Base-by-base conservation (phyloP, 495 filamentous ascomycete genomes). In the Xylaria cubensis region DNA sequence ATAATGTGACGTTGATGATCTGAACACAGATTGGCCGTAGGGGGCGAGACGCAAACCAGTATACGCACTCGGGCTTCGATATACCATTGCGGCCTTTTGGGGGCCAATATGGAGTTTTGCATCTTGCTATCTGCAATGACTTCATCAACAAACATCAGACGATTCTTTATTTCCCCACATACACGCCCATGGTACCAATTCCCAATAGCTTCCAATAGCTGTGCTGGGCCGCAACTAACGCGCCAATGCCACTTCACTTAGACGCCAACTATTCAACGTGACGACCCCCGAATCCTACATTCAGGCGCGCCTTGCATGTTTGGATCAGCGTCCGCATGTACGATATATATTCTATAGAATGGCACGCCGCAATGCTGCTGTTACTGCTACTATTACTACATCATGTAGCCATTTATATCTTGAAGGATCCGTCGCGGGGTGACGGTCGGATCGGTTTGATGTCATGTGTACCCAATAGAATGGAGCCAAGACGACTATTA, bases 391-490 rank as follows among this genome's bases (percentile, higher is more conserved):
- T 46, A 46, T 13, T 46, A 10, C 39, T 41, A 26, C 65, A 8
- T 53, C 29, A 9, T 26, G 46, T 56, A 42, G 65, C 65, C 50
- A 55, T 67, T 67, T 67, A 53, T 67, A 67, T 67, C 65, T n/a
- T 36, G 32, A 13, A 39, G 48, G 48, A 56, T 34, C 65, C 19
- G 36, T 24, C 41, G 63, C 42, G 41, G 42, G 63, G 48, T 51
- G 50, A 34, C 34, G 50, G 64, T 3, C 12, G 34, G 61, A 64
- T 39, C 3, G 29, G 39, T 39, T 41, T 29, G 58, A 61, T 61
- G 26, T 32, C 53, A 56, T 26, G 24, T 55, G 2, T 26, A 29
- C 32, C 53, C 53, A 32, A 56, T 56, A 56, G 53, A 29, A 32
- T 26, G 13, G 53, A 3, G 53, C 53, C 53, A n/a, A 56, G 26